Evolutionary conservation across 768 basidiomycete genomes (phyloP), one percentile per base, ranked within the genome.

Genomic region (Tylopilus sp.): DNA sequence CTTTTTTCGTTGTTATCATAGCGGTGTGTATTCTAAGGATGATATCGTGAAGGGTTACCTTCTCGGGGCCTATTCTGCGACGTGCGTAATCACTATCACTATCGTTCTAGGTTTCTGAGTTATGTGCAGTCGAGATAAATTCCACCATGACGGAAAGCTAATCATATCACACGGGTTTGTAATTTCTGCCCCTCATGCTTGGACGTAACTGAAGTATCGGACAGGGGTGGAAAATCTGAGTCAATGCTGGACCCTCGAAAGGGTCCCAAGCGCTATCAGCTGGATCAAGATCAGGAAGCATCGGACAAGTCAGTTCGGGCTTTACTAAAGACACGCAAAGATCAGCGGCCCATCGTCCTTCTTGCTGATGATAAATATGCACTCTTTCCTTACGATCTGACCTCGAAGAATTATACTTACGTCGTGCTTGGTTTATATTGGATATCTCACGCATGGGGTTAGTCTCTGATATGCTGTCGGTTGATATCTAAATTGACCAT

Each of bases 151-250:
- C 16, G 90, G 91, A 16, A 81, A 74, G 56, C 63, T 90, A 6
- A 89, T 93, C 40, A 82, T 93, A 45, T 93, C 90, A 9, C 90
- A 93, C 66, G 91, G 89, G 90, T 92, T 56, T 50, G 80, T 63
- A 33, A 22, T 42, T 31, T 47, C 14, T 44, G 33, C 31, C 14
- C 29, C 37, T 21, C 8, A 4, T 24, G 12, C 38, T 28, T 24
- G 43, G 26, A 49, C 7, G 30, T 42, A 14, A 49, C 49, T 56
- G 31, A 57, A 38, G 17, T n/a, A 3, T 29, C 28, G 17, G 34
- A 46, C 52, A 87, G 86, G 12, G 88, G 89, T 6, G 88, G 88
- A 4, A 86, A 80, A 64, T 78, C 86, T 0, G 84, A 84, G 64
- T 83, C 81, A 52, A 34, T 81, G 3, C 75, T 79, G 51, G 73